These are phyloP conservation scores for Scalesia atractyloides DNA, from an alignment of 129 eudicot genomes.

Conservation along the genomic window DNA sequence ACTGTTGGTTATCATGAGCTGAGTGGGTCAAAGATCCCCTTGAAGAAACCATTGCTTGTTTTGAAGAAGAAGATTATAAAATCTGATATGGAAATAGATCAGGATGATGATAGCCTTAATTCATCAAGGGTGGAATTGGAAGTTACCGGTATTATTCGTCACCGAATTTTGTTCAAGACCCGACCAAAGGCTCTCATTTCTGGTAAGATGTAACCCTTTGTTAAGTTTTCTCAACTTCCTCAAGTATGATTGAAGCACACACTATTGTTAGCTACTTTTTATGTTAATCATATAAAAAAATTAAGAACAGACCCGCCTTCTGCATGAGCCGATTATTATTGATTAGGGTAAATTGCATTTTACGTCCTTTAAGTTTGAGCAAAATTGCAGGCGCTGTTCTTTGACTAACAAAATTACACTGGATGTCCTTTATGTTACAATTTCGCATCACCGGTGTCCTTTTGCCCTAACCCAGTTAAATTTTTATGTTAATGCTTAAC, in stretches of 20 bases:
- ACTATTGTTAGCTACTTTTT: background rate
- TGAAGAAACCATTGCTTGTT: slow-evolving; percentile 91
- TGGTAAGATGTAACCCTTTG: slow-evolving; percentile 39
- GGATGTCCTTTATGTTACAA: no score
- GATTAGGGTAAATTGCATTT: no score
- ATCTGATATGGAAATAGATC: slow-evolving; percentile 31
- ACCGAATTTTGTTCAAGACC: slow-evolving; percentile 84
- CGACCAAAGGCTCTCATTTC: slow-evolving; percentile 92
- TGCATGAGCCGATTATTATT: background rate
- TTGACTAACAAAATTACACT: no score
- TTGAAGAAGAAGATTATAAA: slow-evolving; percentile 59
- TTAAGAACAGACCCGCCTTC: background rate
- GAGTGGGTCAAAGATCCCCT: slow-evolving; percentile 79
- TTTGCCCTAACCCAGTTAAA: no score
- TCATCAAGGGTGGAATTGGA: slow-evolving; percentile 62
- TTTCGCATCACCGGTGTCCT: no score
- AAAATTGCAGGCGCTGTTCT: no score
- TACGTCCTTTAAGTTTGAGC: no score
- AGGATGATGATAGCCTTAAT: slow-evolving; percentile 30
- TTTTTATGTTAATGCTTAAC: no score
- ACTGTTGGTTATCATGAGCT: slow-evolving; percentile 94
- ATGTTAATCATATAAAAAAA: background rate
- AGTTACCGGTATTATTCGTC: slow-evolving; percentile 83
- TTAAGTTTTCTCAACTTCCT: slow-evolving; percentile 3
- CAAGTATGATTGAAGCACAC: slow-evolving; percentile 13